Evolutionary conservation across 78 protist genomes (phyloP).

Genomic region (Dictyostelium firmibasis): DNA sequence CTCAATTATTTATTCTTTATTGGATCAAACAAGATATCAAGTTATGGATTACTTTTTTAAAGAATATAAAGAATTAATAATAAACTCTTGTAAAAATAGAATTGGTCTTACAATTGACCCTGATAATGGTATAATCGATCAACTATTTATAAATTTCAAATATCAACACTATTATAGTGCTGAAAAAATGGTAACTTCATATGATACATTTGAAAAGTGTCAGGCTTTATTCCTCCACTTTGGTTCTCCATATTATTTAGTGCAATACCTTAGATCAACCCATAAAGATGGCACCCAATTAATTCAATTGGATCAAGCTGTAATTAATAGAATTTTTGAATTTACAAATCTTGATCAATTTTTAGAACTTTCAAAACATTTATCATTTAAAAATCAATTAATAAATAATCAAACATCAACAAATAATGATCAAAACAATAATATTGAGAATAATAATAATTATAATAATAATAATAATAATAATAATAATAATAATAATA

Average conservation of each 20-base stretch:
- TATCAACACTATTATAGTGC: background rate
- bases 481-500: background rate
- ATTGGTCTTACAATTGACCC: background rate
- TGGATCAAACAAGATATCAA: background rate
- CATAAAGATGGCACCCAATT: background rate
- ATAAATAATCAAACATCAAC: background rate
- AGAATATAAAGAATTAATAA: background rate
- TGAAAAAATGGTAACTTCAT: background rate
- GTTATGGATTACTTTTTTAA: background rate
- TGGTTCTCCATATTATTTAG: background rate
- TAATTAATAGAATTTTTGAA: background rate
- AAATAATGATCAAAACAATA: background rate
- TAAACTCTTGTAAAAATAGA: background rate
- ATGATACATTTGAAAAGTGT: background rate
- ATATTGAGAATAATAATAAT: background rate
- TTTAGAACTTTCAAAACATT: background rate
- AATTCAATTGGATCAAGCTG: background rate
- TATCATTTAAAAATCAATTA: background rate
- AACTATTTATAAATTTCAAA: background rate
- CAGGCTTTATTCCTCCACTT: background rate
- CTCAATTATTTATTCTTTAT: background rate
- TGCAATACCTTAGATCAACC: background rate
- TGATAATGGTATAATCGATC: background rate
- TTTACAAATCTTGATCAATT: background rate
- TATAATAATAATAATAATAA: background rate